Base-by-base conservation (phyloP, 495 filamentous ascomycete genomes). In the Talaromyces stipitatus region DNA sequence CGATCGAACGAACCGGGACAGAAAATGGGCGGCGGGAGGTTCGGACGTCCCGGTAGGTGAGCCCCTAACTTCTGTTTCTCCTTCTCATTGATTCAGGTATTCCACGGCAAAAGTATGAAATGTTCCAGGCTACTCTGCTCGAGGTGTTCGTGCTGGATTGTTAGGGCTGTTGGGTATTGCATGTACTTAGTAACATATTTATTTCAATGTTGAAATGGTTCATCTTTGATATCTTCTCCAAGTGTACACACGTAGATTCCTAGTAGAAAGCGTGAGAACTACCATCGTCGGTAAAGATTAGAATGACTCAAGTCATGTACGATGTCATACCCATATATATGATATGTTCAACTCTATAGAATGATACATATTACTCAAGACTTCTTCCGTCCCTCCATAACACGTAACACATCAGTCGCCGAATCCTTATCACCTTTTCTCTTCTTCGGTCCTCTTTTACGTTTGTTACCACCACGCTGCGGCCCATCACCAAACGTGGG, bases 391-490 rank as follows among this genome's bases (percentile, higher is more conserved):
- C 83, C 78, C 72, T 95, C 88, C 36, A 96, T 77, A 10, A 91
- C 89, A 48, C 79, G 76, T 77, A 96, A 71, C 47, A 96, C 86
- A 79, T 96, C 91, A 14, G 79, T 77, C 43, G 80, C 89, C 72
- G 76, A 92, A 66, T 95, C 85, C 58, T 75, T 86, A 72, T 96
- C 88, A 0, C 89, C 91, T 69, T 92, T 95, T 64, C 78, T 82
- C 81, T 94, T 95, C 80, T 91, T 94, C 1, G 82, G 79, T 1
- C 87, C 90, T 61, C 89, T 78, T 74, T 95, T 94, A 65, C 88
- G 78, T 73, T 88, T 87, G 62, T 79, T 84, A 0, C 71, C 73
- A 4, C 72, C 76, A 7, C 67, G 78, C 12, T 73, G 75, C n/a
- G 75, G 81, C 26, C 79, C 76, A 38, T 76, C 78, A 14, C 79